phyloP scores from a whole-genome alignment of 768 basidiomycete species.

The Leccinellum rugosiceps region DNA sequence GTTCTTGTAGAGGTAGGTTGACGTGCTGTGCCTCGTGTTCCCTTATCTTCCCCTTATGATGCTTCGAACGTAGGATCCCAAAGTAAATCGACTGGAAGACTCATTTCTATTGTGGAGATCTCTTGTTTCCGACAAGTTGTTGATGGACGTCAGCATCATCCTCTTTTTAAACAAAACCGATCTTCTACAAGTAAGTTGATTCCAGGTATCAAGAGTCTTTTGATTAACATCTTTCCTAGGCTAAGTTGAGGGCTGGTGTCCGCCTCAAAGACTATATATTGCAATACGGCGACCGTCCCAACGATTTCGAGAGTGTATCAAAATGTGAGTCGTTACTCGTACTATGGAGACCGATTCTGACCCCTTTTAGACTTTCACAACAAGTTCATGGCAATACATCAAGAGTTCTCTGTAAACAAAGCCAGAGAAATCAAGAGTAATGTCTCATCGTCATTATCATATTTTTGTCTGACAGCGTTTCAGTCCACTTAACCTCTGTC shows the following conservation, averaged over 20 bases:
- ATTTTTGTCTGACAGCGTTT: slow-evolving; percentile 7
- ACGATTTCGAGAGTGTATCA: slow-evolving; percentile 74
- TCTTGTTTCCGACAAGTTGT: slow-evolving; percentile 69
- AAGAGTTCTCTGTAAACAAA: slow-evolving; percentile 63
- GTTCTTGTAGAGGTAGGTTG: slow-evolving; percentile 66
- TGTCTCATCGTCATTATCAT: slow-evolving; percentile 19
- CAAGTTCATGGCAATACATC: slow-evolving; percentile 71
- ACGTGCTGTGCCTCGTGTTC: neutral
- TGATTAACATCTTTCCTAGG: slow-evolving; percentile 33
- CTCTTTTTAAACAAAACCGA: slow-evolving; percentile 84
- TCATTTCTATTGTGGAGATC: slow-evolving; percentile 72
- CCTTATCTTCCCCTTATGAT: slow-evolving; percentile 3
- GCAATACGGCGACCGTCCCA: slow-evolving; percentile 69
- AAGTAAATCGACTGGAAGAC: slow-evolving; percentile 77
- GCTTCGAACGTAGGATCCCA: slow-evolving; percentile 49
- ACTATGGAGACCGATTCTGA: neutral
- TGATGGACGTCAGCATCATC: slow-evolving; percentile 72
- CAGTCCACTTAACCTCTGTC: slow-evolving; percentile 79
- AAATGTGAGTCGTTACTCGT: slow-evolving; percentile 51
- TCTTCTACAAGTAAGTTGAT: slow-evolving; percentile 54
- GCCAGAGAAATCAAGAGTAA: slow-evolving; percentile 70
- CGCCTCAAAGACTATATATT: slow-evolving; percentile 65
- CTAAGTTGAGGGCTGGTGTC: slow-evolving; percentile 76
- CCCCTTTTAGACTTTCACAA: slow-evolving; percentile 59
- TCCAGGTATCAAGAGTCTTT: neutral